A percentile compares a stretch with the other conserved stretches of the same genome.
phyloP scores from a whole-genome alignment of 768 basidiomycete species.

The Russula sp. region DNA sequence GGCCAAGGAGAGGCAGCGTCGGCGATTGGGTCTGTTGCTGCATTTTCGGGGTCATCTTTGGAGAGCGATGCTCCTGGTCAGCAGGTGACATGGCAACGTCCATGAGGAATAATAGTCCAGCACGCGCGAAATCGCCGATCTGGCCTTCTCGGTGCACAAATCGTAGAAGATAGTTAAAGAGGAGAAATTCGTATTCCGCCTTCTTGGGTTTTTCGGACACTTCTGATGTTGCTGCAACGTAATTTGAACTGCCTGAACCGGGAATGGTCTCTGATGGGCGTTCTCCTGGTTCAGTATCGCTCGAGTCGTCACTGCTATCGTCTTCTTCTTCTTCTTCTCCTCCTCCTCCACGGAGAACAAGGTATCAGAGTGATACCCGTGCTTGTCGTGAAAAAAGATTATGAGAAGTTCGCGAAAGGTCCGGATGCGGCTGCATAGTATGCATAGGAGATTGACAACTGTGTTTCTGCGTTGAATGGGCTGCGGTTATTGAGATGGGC shows the following conservation, averaged over 20 bases:
- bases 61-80: constrained; percentile 46
- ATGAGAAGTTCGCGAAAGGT: constrained; percentile 86
- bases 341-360: constrained; percentile 74
- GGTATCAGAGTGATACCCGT: constrained; percentile 78
- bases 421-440: constrained; percentile 87
- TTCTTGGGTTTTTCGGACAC: constrained; percentile 50
- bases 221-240: constrained; percentile 21
- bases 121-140: constrained; percentile 90
- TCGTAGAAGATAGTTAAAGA: constrained; percentile 93
- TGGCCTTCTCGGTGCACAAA: constrained; percentile 93
- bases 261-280: background rate
- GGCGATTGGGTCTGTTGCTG: constrained; percentile 60
- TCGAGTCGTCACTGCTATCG: constrained; percentile 37
- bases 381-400: constrained; percentile 96
- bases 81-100: constrained; percentile 92
- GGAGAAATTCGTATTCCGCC: constrained; percentile 89
- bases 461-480: constrained; percentile 22
- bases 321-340: constrained; percentile 44
- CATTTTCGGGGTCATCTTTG: constrained; percentile 37
- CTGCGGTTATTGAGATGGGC: no score
- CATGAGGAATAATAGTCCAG: constrained; percentile 90
- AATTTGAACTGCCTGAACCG: background rate
- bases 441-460: constrained; percentile 93
- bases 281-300: constrained; percentile 28
- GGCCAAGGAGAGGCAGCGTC: constrained; percentile 87